These are phyloP conservation scores for Fusarium globosum DNA, from an alignment of 2,329 filamentous ascomycete species.

Conservation along the genomic window DNA sequence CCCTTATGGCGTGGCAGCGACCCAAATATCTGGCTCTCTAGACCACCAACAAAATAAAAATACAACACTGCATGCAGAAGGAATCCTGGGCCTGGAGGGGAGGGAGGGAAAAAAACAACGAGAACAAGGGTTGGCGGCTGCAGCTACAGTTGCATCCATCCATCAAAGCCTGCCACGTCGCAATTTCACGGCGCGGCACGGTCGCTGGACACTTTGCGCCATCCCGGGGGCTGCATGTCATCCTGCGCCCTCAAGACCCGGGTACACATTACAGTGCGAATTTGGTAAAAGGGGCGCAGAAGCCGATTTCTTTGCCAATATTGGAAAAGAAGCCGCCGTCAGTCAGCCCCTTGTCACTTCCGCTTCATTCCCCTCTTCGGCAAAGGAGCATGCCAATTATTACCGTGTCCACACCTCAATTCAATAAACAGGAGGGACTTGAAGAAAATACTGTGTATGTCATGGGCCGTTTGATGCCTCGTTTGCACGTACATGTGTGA, in stretches of 20 bases:
- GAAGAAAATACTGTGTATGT: background rate
- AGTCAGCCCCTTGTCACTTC: constrained; percentile 31
- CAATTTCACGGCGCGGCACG: constrained; percentile 47
- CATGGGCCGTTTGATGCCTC: background rate
- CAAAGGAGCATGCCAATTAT: constrained; percentile 1
- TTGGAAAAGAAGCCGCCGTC: constrained; percentile 30
- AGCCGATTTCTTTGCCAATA: constrained; percentile 24
- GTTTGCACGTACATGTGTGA: background rate
- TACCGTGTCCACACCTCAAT: background rate
- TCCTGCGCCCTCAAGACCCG: constrained; percentile 35
- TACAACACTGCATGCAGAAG: constrained; percentile 4
- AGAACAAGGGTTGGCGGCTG: constrained; percentile 19
- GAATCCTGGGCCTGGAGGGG: constrained; percentile 1
- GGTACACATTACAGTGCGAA: constrained; percentile 37
- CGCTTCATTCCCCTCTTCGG: background rate
- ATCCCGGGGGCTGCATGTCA: constrained; percentile 48
- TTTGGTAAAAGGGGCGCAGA: background rate
- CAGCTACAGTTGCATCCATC: constrained; percentile 28
- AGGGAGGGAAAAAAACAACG: constrained; percentile 1
- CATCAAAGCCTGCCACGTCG: constrained; percentile 45
- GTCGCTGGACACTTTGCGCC: constrained; percentile 43
- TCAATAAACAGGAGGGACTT: background rate
- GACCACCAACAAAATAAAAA: background rate
- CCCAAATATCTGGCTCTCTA: constrained; percentile 12
- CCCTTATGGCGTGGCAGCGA: background rate